Percentiles rank a stretch among this genome's conserved stretches.
Conservation (phyloP, 176 grass and related monocot genomes). For the Alopecurus myosuroides region DNA sequence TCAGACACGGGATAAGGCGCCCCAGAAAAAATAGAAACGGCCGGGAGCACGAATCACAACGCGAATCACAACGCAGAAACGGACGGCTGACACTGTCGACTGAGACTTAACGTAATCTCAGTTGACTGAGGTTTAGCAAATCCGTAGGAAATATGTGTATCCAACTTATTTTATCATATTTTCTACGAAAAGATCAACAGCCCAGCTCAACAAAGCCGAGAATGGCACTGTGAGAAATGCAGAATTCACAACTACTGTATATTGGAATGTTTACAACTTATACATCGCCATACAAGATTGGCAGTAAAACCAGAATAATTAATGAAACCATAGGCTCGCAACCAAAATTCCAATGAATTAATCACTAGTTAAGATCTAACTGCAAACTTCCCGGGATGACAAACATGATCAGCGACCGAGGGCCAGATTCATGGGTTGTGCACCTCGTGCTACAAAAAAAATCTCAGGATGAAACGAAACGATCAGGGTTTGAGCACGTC, state of each 20-base stretch:
- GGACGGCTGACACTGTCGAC: too few relatives aligned
- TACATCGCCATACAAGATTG: neutral
- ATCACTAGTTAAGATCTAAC: neutral
- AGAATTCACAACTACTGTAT: neutral
- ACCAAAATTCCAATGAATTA: neutral
- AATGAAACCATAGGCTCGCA: neutral
- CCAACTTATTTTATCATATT: neutral
- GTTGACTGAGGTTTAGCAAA: too few relatives aligned
- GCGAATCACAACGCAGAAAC: too few relatives aligned
- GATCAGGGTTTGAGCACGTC: slow-evolving; percentile 6
- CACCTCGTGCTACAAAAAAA: neutral
- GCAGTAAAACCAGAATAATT: neutral
- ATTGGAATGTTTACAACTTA: neutral
- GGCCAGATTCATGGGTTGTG: too few relatives aligned
- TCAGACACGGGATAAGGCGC: too few relatives aligned
- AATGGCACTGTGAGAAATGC: neutral
- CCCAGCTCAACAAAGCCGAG: neutral
- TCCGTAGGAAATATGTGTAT: neutral
- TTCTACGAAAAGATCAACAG: neutral
- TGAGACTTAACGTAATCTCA: too few relatives aligned
- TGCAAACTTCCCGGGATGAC: too few relatives aligned
- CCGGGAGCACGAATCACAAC: too few relatives aligned
- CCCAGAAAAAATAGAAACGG: too few relatives aligned
- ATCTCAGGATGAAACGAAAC: neutral
- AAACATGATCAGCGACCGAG: too few relatives aligned